Conservation (phyloP, 805 yeast genomes). For the Saitoella complicata region DNA sequence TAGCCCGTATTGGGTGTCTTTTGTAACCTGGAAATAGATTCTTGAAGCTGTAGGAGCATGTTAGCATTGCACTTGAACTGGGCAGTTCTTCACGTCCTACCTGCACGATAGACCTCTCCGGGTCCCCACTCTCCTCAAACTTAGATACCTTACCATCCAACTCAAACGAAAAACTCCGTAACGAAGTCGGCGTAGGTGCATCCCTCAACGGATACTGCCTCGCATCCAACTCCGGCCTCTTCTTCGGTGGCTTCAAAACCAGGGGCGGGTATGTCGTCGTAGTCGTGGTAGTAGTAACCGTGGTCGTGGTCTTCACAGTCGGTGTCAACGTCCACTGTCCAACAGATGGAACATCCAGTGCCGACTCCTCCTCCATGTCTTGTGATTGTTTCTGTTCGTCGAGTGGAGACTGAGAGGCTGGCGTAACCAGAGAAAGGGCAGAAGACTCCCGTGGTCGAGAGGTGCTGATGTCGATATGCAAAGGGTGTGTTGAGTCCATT, state of each 20-base stretch:
- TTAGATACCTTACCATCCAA: slow-evolving; percentile 14
- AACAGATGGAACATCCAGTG: background rate
- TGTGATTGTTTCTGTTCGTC: too few species aligned
- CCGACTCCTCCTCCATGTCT: background rate
- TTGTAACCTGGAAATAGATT: too few species aligned
- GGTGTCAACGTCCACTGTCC: slow-evolving; percentile 9
- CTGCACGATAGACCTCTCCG: slow-evolving; percentile 2
- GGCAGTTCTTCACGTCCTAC: background rate
- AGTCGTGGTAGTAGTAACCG: slow-evolving; percentile 14
- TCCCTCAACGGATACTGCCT: slow-evolving; percentile 18
- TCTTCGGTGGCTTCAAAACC: slow-evolving; percentile 6
- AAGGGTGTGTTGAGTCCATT: too few species aligned
- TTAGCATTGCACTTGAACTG: too few species aligned
- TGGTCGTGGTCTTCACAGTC: slow-evolving; percentile 12
- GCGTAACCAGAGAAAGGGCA: too few species aligned
- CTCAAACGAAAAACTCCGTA: slow-evolving; percentile 19
- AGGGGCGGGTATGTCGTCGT: slow-evolving; percentile 12
- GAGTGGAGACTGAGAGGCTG: too few species aligned
- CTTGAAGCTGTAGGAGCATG: too few species aligned
- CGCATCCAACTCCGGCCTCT: slow-evolving; percentile 3
- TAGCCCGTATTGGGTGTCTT: too few species aligned
- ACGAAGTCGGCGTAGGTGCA: slow-evolving; percentile 20
- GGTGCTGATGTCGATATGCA: too few species aligned
- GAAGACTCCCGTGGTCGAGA: too few species aligned
- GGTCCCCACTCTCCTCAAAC: slow-evolving; percentile 16